A percentile compares a stretch with the other conserved stretches of the same genome.
Conservation (phyloP, 331 rosid species). For the Telfairia occidentalis region DNA sequence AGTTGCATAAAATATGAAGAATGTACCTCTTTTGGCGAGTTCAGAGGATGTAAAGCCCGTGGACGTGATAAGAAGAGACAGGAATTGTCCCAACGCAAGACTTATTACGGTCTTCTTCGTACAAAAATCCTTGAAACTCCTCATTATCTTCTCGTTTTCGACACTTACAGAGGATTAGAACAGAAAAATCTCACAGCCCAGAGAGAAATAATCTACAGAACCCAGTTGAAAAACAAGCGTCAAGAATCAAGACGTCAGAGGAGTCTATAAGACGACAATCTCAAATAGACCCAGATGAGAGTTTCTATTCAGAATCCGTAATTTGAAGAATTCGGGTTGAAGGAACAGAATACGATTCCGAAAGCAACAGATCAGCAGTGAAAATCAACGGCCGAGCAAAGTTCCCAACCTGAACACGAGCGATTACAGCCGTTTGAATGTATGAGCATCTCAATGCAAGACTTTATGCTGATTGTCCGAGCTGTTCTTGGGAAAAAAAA, state of each 20-base stretch:
- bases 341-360: neutral
- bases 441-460: neutral
- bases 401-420: neutral
- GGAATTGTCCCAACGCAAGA: conserved; percentile 69
- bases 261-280: neutral
- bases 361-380: neutral
- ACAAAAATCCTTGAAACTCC: conserved; percentile 25
- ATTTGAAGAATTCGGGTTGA: neutral
- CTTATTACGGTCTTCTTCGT: conserved; percentile 44
- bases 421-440: neutral
- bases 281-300: neutral
- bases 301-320: neutral
- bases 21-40: conserved; percentile 58
- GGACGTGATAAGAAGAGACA: conserved; percentile 67
- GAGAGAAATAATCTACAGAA: neutral
- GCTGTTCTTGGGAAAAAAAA: neutral
- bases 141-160: conserved; percentile 20
- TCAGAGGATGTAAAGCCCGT: conserved; percentile 73
- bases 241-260: neutral
- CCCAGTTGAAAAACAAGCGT: neutral
- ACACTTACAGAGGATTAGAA: neutral
- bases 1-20: neutral
- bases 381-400: neutral
- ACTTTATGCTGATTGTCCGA: neutral
- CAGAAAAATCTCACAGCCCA: neutral